A percentile compares a stretch with the other conserved stretches of the same genome.
Conservation (phyloP, 2,329 filamentous ascomycete genomes). For the Myriosclerotinia scirpicola region DNA sequence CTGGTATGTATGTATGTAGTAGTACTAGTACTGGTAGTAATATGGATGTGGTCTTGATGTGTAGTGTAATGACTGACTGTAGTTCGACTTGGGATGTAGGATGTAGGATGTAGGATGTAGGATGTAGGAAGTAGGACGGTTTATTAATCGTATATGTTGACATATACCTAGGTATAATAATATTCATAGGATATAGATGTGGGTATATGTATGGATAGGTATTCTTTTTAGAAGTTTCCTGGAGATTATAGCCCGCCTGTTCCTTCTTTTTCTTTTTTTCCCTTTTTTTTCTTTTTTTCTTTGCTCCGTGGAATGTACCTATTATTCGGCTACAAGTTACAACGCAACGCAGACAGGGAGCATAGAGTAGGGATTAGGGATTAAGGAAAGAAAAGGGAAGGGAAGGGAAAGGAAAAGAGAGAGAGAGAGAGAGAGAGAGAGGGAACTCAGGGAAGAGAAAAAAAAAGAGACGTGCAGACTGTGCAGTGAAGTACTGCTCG, state of each 20-base stretch:
- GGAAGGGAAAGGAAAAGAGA: neutral
- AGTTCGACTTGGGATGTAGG: neutral
- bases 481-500: neutral
- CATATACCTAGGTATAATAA: neutral
- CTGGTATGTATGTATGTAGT: too few relatives aligned
- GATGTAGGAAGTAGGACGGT: neutral
- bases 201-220: slow-evolving; percentile 1
- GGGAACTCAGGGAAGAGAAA: too few relatives aligned
- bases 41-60: neutral
- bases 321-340: slow-evolving; percentile 2
- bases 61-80: neutral
- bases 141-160: neutral
- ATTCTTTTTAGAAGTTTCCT: slow-evolving; percentile 6
- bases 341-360: neutral
- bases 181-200: neutral
- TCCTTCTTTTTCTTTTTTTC: neutral
- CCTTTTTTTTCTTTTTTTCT: neutral
- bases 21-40: too few relatives aligned
- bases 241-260: slow-evolving; percentile 19
- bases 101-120: neutral
- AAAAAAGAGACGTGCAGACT: slow-evolving; percentile 13
- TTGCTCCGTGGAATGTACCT: slow-evolving; percentile 9
- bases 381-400: neutral
- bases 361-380: slow-evolving; percentile 6
- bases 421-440: too few relatives aligned